Conservation (phyloP, 164 flowering plant species). For the Euptelea pleiosperma region DNA sequence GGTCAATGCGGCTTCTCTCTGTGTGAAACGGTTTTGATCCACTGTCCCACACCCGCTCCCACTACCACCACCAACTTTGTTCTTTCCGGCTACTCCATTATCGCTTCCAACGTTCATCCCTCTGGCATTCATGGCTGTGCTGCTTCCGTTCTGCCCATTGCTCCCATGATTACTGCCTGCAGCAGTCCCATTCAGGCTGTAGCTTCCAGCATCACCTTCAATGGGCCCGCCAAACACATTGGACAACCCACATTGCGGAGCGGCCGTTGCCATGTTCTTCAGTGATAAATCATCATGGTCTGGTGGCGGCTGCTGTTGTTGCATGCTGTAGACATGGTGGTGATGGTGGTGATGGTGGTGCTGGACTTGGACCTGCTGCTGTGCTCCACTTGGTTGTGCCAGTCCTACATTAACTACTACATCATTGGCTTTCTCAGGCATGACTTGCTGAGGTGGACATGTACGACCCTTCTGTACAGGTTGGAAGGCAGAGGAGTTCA, state of each 20-base stretch:
- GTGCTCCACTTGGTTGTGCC: conserved; percentile 29
- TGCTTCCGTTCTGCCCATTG: conserved; percentile 59
- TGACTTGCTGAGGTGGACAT: conserved; percentile 26
- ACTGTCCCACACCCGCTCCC: conserved; percentile 33
- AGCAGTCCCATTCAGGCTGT: conserved; percentile 60
- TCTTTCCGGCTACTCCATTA: conserved; percentile 37
- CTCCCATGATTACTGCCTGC: conserved; percentile 77
- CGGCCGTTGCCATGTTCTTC: conserved; percentile 32
- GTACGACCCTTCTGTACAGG: conserved; percentile 31
- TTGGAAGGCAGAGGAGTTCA: conserved; percentile 43
- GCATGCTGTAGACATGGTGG: conserved; percentile 42
- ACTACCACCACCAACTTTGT: conserved; percentile 35
- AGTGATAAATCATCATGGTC: conserved; percentile 41
- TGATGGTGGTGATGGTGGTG: conserved; percentile 60
- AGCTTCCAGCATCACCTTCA: conserved; percentile 43
- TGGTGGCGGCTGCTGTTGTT: conserved; percentile 26
- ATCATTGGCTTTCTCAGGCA: conserved; percentile 31
- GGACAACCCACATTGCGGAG: conserved; percentile 56
- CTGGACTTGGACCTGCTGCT: conserved; percentile 48
- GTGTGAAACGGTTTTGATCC: conserved; percentile 52
- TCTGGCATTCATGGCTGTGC: conserved; percentile 38
- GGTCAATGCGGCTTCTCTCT: conserved; percentile 74
- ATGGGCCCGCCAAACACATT: conserved; percentile 38
- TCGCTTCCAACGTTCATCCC: conserved; percentile 45
- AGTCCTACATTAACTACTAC: conserved; percentile 19